Evolutionary conservation across 345 rosid species (phyloP).

Genomic region (Aquilaria malaccensis): DNA sequence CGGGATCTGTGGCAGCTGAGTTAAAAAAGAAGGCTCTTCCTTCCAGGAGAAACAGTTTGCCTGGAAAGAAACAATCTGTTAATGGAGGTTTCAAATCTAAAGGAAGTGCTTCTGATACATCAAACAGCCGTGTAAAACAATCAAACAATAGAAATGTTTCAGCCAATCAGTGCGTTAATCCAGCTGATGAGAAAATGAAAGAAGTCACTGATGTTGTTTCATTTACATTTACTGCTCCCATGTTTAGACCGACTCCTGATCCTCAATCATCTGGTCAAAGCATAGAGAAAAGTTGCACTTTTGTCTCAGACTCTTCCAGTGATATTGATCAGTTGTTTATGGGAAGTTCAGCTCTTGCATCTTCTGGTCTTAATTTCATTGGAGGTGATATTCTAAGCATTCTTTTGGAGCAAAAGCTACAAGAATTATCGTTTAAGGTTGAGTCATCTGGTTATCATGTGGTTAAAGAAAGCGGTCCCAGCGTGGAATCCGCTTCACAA

Average conservation of each 20-base stretch:
- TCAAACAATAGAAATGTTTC: constrained; percentile 37
- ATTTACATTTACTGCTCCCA: constrained; percentile 79
- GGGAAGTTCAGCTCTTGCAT: constrained; percentile 21
- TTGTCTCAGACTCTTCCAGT: constrained; percentile 14
- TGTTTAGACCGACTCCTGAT: constrained; percentile 34
- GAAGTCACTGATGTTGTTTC: constrained; percentile 71
- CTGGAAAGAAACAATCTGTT: constrained; percentile 35
- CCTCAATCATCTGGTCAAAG: constrained; percentile 23
- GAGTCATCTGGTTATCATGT: constrained; percentile 43
- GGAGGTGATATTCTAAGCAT: constrained; percentile 48
- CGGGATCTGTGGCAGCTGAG: constrained; percentile 13
- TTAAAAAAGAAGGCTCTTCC: constrained; percentile 31
- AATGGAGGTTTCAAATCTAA: constrained; percentile 23
- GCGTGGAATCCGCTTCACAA: constrained; percentile 27
- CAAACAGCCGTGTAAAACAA: constrained; percentile 28
- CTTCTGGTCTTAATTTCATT: constrained; percentile 37
- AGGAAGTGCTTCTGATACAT: constrained; percentile 24
- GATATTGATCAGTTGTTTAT: constrained; percentile 16
- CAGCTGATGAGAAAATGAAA: constrained; percentile 25
- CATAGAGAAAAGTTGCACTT: constrained; percentile 20
- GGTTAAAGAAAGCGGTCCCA: constrained; percentile 32
- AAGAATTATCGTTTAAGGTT: constrained; percentile 55
- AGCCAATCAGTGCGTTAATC: constrained; percentile 26
- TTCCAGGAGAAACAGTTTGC: constrained; percentile 31
- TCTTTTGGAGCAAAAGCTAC: constrained; percentile 73